These are phyloP conservation scores for Ambrosia trifida DNA, from an alignment of 129 eudicot genomes.

Conservation along the genomic window DNA sequence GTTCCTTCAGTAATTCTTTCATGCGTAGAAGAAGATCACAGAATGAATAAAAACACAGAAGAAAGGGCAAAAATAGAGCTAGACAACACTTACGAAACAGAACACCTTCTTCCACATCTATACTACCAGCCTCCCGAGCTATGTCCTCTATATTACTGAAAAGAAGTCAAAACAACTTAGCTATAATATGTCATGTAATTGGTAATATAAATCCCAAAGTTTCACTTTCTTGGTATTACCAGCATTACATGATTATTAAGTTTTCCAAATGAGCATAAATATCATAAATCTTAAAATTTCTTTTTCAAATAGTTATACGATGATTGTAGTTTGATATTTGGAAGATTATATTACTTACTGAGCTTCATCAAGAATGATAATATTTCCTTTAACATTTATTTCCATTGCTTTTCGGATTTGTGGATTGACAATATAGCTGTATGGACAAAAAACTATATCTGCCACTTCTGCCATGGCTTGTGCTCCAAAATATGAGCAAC, in stretches of 20 bases:
- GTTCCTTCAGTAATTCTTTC: constrained; percentile 71
- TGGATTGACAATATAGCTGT: constrained; percentile 82
- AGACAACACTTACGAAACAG: constrained; percentile 59
- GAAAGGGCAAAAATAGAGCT: neutral
- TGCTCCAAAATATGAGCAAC: constrained; percentile 91
- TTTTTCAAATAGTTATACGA: neutral
- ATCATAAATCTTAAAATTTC: neutral
- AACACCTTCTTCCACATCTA: constrained; percentile 72
- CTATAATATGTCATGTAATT: neutral
- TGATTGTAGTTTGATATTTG: constrained; percentile 5
- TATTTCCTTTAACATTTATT: constrained; percentile 65
- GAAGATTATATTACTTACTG: constrained; percentile 62
- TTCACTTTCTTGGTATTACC: constrained; percentile 14
- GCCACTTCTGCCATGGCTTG: constrained; percentile 86
- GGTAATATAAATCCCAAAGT: constrained; percentile 16
- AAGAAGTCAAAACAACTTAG: constrained; percentile 6
- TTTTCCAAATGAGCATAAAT: constrained; percentile 2
- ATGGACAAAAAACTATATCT: constrained; percentile 83
- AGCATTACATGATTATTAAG: constrained; percentile 15
- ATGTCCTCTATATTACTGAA: constrained; percentile 94
- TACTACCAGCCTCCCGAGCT: constrained; percentile 84
- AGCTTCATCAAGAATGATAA: constrained; percentile 96
- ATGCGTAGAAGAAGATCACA: constrained; percentile 31
- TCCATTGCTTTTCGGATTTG: constrained; percentile 86
- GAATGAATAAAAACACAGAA: constrained; percentile 2